These are phyloP conservation scores for Podosphaera xanthii DNA, from an alignment of 2,329 filamentous ascomycete species.

Conservation along the genomic window DNA sequence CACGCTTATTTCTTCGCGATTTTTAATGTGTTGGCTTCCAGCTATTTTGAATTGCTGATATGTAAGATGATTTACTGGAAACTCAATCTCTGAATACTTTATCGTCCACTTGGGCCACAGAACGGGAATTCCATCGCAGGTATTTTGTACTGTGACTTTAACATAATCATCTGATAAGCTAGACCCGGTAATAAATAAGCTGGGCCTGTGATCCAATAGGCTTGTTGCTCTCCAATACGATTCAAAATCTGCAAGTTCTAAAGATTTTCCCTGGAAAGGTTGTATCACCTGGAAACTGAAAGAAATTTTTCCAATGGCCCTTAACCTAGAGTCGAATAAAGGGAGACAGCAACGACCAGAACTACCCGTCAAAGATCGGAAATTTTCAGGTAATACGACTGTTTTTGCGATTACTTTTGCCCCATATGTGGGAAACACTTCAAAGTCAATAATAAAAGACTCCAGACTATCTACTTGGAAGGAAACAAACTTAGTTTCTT, in stretches of 20 bases:
- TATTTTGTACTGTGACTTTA: conserved; percentile 76
- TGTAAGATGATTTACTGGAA: conserved; percentile 60
- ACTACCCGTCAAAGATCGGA: conserved; percentile 51
- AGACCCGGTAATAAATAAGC: conserved; percentile 76
- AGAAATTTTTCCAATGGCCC: conserved; percentile 78
- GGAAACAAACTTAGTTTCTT: conserved; percentile 79
- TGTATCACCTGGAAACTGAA: conserved; percentile 95
- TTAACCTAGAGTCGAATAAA: conserved; percentile 73
- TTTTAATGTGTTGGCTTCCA: conserved; percentile 14
- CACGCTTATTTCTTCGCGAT: conserved; percentile 19
- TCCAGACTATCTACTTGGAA: conserved; percentile 92
- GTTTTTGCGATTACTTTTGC: conserved; percentile 95
- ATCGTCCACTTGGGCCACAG: conserved; percentile 74
- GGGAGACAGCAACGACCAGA: conserved; percentile 67
- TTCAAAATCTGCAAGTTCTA: conserved; percentile 95
- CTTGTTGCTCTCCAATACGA: conserved; percentile 99
- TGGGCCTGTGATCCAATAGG: conserved; percentile 67
- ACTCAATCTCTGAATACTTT: conserved; percentile 49
- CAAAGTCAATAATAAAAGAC: conserved; percentile 85
- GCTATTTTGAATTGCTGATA: conserved; percentile 42
- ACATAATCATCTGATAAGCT: conserved; percentile 93
- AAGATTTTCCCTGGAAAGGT: conserved; percentile 71
- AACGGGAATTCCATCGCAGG: conserved; percentile 66
- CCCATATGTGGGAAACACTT: conserved; percentile 92
- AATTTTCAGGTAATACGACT: conserved; percentile 71